Percentiles rank a stretch among this genome's conserved stretches.
These are phyloP conservation scores for Scleromitrula shiraiana DNA, from an alignment of 2,329 filamentous ascomycete genomes.

Conservation along the genomic window DNA sequence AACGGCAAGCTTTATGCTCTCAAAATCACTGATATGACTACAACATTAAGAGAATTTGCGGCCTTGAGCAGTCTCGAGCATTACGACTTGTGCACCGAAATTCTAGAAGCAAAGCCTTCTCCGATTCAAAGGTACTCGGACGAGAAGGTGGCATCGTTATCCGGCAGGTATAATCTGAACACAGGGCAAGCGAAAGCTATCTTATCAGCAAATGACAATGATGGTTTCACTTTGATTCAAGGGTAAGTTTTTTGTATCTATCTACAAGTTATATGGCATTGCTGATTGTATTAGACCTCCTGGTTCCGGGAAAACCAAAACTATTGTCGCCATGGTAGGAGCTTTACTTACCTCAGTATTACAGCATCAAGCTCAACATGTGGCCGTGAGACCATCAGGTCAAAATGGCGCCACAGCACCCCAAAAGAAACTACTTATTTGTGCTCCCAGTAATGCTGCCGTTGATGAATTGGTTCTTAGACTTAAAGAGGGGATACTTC, in stretches of 20 bases:
- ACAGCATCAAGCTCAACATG: slow-evolving; percentile 25
- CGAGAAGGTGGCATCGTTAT: slow-evolving; percentile 59
- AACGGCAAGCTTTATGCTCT: slow-evolving; percentile 63
- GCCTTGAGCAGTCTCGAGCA: slow-evolving; percentile 86
- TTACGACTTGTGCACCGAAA: slow-evolving; percentile 92
- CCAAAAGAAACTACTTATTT: slow-evolving; percentile 85
- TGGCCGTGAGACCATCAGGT: slow-evolving; percentile 27
- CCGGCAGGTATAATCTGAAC: slow-evolving; percentile 77
- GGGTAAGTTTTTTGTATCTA: slow-evolving; percentile 44
- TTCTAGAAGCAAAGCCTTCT: slow-evolving; percentile 81
- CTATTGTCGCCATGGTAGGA: slow-evolving; percentile 92
- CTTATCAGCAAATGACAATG: slow-evolving; percentile 85
- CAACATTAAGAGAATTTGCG: slow-evolving; percentile 91
- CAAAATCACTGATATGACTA: slow-evolving; percentile 88
- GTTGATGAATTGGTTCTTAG: slow-evolving; percentile 94
- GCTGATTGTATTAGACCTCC: slow-evolving; percentile 54
- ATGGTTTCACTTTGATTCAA: slow-evolving; percentile 94
- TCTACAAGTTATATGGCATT: slow-evolving; percentile 20
- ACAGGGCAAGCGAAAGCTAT: slow-evolving; percentile 85
- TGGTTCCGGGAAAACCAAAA: slow-evolving; percentile 97
- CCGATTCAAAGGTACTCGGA: slow-evolving; percentile 76
- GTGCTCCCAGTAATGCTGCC: slow-evolving; percentile 96
- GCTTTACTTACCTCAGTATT: slow-evolving; percentile 58
- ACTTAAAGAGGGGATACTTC: slow-evolving; percentile 80
- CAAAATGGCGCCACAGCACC: slow-evolving; percentile 27